These are phyloP conservation scores for Euclidium syriacum DNA, from an alignment of 345 rosid genomes.

Conservation along the genomic window DNA sequence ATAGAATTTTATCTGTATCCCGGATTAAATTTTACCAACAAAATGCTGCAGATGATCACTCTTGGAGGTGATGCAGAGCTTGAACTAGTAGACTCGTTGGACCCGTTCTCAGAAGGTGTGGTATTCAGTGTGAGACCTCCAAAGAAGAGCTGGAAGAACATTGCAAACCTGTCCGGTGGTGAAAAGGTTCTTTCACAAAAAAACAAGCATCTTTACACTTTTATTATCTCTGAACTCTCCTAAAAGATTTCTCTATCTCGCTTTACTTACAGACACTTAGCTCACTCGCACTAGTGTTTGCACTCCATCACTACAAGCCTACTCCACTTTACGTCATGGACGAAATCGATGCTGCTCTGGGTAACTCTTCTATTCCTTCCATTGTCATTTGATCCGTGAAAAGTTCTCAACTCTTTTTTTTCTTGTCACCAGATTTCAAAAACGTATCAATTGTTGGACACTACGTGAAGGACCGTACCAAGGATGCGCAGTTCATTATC, in stretches of 20 bases:
- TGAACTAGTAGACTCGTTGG: constrained; percentile 92
- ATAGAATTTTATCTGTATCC: not conserved
- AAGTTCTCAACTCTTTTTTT: not conserved
- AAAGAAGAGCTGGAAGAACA: constrained; percentile 97
- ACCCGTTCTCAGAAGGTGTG: constrained; percentile 98
- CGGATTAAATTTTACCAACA: not conserved
- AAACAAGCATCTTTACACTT: not conserved
- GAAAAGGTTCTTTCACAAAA: constrained; percentile 62
- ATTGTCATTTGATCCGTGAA: not conserved
- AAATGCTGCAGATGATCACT: constrained; percentile 73
- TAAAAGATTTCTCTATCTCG: not conserved
- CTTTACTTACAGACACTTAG: constrained; percentile 75
- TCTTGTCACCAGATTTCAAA: constrained; percentile 70
- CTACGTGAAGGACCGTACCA: constrained; percentile 94
- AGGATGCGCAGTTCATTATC: constrained; percentile 91
- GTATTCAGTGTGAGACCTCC: constrained; percentile 99
- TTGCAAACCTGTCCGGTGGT: constrained; percentile 93
- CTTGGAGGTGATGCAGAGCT: constrained; percentile 99
- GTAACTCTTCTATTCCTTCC: constrained; percentile 30
- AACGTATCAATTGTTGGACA: constrained; percentile 98
- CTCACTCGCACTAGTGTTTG: constrained; percentile 93
- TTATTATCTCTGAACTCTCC: not conserved
- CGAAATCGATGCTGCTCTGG: constrained; percentile 96
- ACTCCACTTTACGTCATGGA: constrained; percentile 99
- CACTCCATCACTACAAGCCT: constrained; percentile 99